phyloP scores from a whole-genome alignment of 371 early-diverging fungal genomes.

The Smittium mucronatum region DNA sequence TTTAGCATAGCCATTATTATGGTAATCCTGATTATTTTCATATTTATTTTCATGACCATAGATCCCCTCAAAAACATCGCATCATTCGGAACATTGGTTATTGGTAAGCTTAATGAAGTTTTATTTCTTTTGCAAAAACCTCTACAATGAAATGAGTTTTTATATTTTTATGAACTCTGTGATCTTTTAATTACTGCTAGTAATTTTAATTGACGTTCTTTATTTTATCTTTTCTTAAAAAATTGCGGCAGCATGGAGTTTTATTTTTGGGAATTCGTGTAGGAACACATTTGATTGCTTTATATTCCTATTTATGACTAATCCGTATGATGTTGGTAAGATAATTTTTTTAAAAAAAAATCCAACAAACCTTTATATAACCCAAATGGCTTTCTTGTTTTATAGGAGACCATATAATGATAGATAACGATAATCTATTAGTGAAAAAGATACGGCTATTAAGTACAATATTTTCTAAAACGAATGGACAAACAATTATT shows the following conservation, averaged over 20 bases:
- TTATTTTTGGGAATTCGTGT: slow-evolving; percentile 51
- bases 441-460: slow-evolving; percentile 64
- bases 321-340: slow-evolving; percentile 56
- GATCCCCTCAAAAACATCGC: slow-evolving; percentile 38
- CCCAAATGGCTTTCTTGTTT: not conserved
- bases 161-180: too few relatives aligned
- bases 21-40: slow-evolving; percentile 33
- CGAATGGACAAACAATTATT: slow-evolving; percentile 58
- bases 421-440: slow-evolving; percentile 48
- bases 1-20: slow-evolving; percentile 40
- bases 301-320: slow-evolving; percentile 58
- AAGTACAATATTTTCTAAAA: slow-evolving; percentile 49
- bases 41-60: slow-evolving; percentile 42
- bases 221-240: too few relatives aligned
- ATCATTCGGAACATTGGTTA: slow-evolving; percentile 43
- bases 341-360: slow-evolving; percentile 38
- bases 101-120: not conserved
- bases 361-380: not conserved
- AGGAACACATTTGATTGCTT: slow-evolving; percentile 54
- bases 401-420: slow-evolving; percentile 51
- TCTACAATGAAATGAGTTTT: too few relatives aligned
- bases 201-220: too few relatives aligned
- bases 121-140: too few relatives aligned
- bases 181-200: too few relatives aligned
- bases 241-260: slow-evolving; percentile 40